Evolutionary conservation across 306 rosid genomes (phyloP).

Genomic region (Cucumis melo): DNA sequence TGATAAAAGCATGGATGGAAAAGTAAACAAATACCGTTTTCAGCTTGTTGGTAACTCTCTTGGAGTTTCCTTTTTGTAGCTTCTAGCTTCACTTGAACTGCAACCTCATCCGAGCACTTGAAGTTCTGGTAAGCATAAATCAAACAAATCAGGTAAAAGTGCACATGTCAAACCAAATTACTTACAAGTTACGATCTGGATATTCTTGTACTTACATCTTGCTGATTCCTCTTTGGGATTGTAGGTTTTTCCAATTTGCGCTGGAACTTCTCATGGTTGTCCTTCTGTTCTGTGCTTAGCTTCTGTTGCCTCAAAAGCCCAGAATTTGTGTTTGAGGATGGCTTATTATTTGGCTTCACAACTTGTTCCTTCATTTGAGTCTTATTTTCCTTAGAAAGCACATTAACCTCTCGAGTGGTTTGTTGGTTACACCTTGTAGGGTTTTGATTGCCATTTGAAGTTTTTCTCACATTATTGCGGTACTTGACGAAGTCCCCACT

Average conservation of each 20-base stretch:
- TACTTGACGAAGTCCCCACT: slow-evolving; percentile 33
- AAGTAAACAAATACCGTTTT: slow-evolving; percentile 41
- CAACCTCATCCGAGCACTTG: slow-evolving; percentile 43
- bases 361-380: slow-evolving; percentile 30
- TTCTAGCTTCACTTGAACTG: slow-evolving; percentile 64
- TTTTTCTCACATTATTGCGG: slow-evolving; percentile 43
- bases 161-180: not conserved
- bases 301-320: slow-evolving; percentile 46
- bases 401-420: slow-evolving; percentile 15
- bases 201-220: slow-evolving; percentile 34
- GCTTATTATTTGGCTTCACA: slow-evolving; percentile 34
- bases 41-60: slow-evolving; percentile 86
- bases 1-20: not conserved
- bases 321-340: slow-evolving; percentile 25
- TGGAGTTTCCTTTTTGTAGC: slow-evolving; percentile 95
- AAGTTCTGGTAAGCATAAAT: slow-evolving; percentile 24
- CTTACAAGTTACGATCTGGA: not conserved
- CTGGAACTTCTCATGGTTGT: slow-evolving; percentile 21
- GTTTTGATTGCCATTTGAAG: slow-evolving; percentile 23
- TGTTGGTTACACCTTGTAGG: slow-evolving; percentile 27
- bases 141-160: slow-evolving; percentile 16
- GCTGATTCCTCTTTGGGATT: slow-evolving; percentile 38
- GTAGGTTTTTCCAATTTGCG: slow-evolving; percentile 25
- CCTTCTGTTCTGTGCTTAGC: slow-evolving; percentile 26
- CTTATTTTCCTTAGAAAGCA: slow-evolving; percentile 31